Percentiles rank a stretch among this genome's conserved stretches.
phyloP scores from a whole-genome alignment of 2,329 filamentous ascomycete genomes.

The Paecilomyces niveus region DNA sequence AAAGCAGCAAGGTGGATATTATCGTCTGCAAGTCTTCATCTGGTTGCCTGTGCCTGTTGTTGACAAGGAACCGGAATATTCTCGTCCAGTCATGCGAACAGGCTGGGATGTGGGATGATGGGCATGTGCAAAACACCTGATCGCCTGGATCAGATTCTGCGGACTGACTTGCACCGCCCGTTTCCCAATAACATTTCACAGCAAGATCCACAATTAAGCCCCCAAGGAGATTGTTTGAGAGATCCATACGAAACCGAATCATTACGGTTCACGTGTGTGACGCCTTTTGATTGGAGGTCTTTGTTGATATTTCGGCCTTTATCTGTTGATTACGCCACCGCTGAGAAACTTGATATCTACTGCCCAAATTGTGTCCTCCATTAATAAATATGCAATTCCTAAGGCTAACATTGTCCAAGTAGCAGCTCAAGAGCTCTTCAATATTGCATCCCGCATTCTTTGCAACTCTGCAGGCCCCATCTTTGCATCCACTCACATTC shows the following conservation, averaged over 20 bases:
- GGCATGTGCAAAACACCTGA: not conserved
- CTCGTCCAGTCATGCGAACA: not conserved
- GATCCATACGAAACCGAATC: not conserved
- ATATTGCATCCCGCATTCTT: too few relatives aligned
- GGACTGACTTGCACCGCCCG: not conserved
- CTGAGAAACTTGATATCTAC: too few relatives aligned
- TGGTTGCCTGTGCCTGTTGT: not conserved
- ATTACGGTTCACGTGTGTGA: not conserved
- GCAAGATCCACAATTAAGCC: not conserved
- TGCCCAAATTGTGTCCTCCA: too few relatives aligned
- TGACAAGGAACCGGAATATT: not conserved
- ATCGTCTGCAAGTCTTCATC: not conserved
- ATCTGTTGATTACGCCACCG: not conserved
- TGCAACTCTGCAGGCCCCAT: too few relatives aligned
- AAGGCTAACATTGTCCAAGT: too few relatives aligned
- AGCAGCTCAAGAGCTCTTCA: too few relatives aligned
- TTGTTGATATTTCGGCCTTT: not conserved
- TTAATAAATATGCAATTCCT: too few relatives aligned
- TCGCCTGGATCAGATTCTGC: not conserved
- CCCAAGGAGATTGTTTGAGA: not conserved
- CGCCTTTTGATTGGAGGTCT: not conserved
- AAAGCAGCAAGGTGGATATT: not conserved
- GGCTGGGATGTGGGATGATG: not conserved
- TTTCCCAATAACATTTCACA: not conserved
- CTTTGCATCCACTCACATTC: too few relatives aligned